Percentiles rank a stretch among this genome's conserved stretches.
Evolutionary conservation across 345 rosid genomes (phyloP).

Genomic region (Carallia pectinifolia): DNA sequence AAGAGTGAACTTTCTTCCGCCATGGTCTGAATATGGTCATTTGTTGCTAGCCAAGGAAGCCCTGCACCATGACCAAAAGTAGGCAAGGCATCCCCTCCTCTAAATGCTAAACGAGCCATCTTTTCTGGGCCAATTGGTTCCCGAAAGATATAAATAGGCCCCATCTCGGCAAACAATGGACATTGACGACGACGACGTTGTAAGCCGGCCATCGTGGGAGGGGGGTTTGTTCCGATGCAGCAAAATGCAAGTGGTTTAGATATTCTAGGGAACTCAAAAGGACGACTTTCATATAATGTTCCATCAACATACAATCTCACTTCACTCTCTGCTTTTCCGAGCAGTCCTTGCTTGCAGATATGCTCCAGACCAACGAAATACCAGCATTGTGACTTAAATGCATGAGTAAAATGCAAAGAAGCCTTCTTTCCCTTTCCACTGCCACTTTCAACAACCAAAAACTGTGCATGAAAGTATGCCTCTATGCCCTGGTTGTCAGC

Average conservation of each 20-base stretch:
- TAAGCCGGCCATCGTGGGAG: slow-evolving; percentile 97
- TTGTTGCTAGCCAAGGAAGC: slow-evolving; percentile 90
- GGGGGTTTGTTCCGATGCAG: slow-evolving; percentile 98
- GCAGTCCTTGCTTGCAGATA: slow-evolving; percentile 71
- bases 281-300: slow-evolving; percentile 84
- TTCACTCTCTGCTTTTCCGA: slow-evolving; percentile 96
- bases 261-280: slow-evolving; percentile 93
- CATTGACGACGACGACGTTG: slow-evolving; percentile 99
- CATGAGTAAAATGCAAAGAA: slow-evolving; percentile 96
- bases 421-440: slow-evolving; percentile 94
- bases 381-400: slow-evolving; percentile 99
- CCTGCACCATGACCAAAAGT: slow-evolving; percentile 93
- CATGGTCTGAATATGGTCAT: slow-evolving; percentile 50
- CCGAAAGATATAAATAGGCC: slow-evolving; percentile 90
- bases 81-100: slow-evolving; percentile 95
- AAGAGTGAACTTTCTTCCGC: slow-evolving; percentile 81
- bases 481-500: slow-evolving; percentile 97
- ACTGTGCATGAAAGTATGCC: slow-evolving; percentile 97
- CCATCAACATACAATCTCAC: slow-evolving; percentile 91
- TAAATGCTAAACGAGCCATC: slow-evolving; percentile 86
- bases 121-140: slow-evolving; percentile 94
- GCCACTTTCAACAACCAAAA: slow-evolving; percentile 94
- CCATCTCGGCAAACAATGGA: slow-evolving; percentile 99
- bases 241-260: slow-evolving; percentile 95
- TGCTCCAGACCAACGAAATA: slow-evolving; percentile 96